Evolutionary conservation across 768 basidiomycete genomes (phyloP).

Genomic region (Russula foetens): DNA sequence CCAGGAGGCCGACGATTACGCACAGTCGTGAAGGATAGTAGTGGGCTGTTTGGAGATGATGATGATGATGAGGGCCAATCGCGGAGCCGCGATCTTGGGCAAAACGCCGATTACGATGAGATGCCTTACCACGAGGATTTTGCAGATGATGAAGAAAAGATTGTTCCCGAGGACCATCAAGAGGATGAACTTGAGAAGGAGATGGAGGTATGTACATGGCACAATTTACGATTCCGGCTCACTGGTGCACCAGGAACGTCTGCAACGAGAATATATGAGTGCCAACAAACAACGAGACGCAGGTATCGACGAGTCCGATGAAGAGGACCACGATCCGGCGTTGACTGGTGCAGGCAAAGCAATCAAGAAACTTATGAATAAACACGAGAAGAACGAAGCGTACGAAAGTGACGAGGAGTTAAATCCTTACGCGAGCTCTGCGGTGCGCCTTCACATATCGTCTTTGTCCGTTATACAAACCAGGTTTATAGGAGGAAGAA

Average conservation of each 20-base stretch:
- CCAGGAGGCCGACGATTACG: slow-evolving; percentile 61
- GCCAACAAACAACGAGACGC: slow-evolving; percentile 71
- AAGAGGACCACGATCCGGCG: slow-evolving; percentile 52
- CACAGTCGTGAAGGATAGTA: slow-evolving; percentile 59
- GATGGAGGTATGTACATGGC: slow-evolving; percentile 49
- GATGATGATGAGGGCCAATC: slow-evolving; percentile 41
- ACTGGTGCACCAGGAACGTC: slow-evolving; percentile 51
- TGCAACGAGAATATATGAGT: slow-evolving; percentile 72
- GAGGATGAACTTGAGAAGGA: slow-evolving; percentile 77
- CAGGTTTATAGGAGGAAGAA: slow-evolving; percentile 46
- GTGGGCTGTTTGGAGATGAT: slow-evolving; percentile 55
- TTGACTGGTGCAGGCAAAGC: slow-evolving; percentile 65
- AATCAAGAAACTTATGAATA: slow-evolving; percentile 81
- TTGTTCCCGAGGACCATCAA: slow-evolving; percentile 56
- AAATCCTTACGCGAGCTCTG: slow-evolving; percentile 78
- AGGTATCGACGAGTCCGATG: slow-evolving; percentile 66
- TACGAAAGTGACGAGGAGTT: slow-evolving; percentile 72
- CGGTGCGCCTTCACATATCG: slow-evolving; percentile 29
- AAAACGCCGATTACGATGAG: slow-evolving; percentile 78
- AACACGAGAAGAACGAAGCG: slow-evolving; percentile 70
- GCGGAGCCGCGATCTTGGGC: slow-evolving; percentile 54
- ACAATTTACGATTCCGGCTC: background rate
- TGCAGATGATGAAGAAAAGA: slow-evolving; percentile 79
- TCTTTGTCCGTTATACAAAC: slow-evolving; percentile 6
- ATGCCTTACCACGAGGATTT: slow-evolving; percentile 77